Conservation (phyloP, 2,329 filamentous ascomycete species). For the Metarhizium brunneum region DNA sequence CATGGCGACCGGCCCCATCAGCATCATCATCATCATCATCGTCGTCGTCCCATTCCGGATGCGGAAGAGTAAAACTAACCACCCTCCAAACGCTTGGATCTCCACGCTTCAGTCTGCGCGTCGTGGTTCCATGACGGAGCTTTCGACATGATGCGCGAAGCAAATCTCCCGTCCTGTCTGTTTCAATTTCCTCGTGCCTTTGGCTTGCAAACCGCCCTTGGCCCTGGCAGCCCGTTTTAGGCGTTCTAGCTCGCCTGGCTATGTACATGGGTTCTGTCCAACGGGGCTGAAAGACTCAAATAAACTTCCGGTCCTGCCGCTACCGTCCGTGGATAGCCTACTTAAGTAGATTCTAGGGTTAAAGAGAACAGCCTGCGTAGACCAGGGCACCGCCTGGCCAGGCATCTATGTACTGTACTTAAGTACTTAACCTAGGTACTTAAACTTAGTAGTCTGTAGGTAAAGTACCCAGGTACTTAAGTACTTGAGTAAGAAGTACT, state of each 20-base stretch:
- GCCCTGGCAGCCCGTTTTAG: background rate
- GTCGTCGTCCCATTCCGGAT: conserved; percentile 9
- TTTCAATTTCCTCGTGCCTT: background rate
- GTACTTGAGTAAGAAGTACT: too few species aligned
- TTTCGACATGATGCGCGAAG: background rate
- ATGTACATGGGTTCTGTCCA: background rate
- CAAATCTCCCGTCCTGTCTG: background rate
- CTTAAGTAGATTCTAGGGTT: background rate
- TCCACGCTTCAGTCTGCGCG: conserved; percentile 5
- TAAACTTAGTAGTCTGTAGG: too few species aligned
- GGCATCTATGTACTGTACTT: too few species aligned
- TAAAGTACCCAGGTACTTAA: too few species aligned
- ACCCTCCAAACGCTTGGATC: background rate
- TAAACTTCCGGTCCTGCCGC: background rate
- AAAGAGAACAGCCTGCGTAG: too few species aligned
- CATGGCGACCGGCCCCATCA: background rate
- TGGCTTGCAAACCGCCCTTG: background rate
- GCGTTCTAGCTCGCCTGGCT: background rate
- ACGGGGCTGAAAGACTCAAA: background rate
- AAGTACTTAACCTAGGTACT: too few species aligned
- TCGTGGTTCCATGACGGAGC: conserved; percentile 5
- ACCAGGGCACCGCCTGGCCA: too few species aligned
- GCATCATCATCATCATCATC: background rate
- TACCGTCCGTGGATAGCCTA: background rate
- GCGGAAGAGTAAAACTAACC: conserved; percentile 5